Conservation (phyloP, 148 eudicot genomes). For the Talinum fruticosum region DNA sequence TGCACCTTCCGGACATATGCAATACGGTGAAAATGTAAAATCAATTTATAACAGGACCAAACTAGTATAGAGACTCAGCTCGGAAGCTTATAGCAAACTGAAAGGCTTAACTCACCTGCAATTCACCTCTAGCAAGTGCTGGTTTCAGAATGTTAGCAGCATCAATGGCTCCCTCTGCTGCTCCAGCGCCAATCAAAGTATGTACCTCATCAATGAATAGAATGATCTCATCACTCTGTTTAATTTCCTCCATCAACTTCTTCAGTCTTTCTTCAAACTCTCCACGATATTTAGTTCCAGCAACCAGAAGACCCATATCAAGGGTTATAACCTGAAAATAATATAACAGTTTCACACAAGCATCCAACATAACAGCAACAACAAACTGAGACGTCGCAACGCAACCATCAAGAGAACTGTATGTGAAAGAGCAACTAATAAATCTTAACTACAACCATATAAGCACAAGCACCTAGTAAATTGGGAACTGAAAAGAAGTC, state of each 20-base stretch:
- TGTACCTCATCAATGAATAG: slow-evolving; percentile 88
- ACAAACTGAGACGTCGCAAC: background rate
- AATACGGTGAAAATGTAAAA: background rate
- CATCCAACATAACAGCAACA: background rate
- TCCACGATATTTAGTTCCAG: slow-evolving; percentile 89
- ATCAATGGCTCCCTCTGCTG: slow-evolving; percentile 91
- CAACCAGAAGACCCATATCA: slow-evolving; percentile 80
- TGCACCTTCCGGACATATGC: background rate
- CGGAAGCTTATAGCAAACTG: background rate
- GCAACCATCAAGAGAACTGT: background rate
- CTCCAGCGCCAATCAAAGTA: slow-evolving; percentile 83
- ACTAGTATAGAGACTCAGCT: background rate
- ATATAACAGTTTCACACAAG: background rate
- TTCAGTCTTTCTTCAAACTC: slow-evolving; percentile 79
- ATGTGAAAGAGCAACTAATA: too few relatives aligned
- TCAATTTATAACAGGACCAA: background rate
- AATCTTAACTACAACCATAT: too few relatives aligned
- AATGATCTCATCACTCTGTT: slow-evolving; percentile 67
- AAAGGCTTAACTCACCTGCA: slow-evolving; percentile 52
- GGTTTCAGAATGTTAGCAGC: slow-evolving; percentile 95
- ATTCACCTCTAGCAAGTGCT: slow-evolving; percentile 91
- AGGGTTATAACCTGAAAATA: slow-evolving; percentile 68
- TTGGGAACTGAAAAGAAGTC: too few relatives aligned
- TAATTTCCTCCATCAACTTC: slow-evolving; percentile 86
- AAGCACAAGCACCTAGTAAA: background rate